Evolutionary conservation across 768 basidiomycete species (phyloP).

Genomic region (Leccinellum rugosiceps): DNA sequence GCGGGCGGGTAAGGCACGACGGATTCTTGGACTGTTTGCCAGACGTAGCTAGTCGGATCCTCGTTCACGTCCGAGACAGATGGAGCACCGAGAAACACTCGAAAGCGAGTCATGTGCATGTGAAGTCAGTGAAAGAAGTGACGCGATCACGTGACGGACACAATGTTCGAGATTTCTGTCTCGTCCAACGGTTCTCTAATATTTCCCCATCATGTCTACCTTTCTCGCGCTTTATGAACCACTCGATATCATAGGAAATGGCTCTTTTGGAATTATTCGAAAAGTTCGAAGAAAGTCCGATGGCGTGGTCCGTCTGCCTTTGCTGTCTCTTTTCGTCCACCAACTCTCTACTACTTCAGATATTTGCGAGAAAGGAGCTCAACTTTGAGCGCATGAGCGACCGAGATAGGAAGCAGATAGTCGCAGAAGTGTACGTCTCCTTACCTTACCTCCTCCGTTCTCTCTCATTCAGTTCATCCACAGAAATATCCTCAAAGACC

Average conservation of each 20-base stretch:
- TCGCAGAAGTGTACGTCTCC: slow-evolving; percentile 88
- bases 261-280: slow-evolving; percentile 95
- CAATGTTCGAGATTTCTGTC: slow-evolving; percentile 27
- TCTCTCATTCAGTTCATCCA: background rate
- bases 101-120: slow-evolving; percentile 33
- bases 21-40: slow-evolving; percentile 36
- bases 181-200: slow-evolving; percentile 6
- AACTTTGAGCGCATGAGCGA: slow-evolving; percentile 98
- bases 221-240: slow-evolving; percentile 82
- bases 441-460: background rate
- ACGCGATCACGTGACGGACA: slow-evolving; percentile 28
- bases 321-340: background rate
- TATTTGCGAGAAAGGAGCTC: slow-evolving; percentile 91
- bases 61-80: slow-evolving; percentile 32
- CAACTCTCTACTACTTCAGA: slow-evolving; percentile 35
- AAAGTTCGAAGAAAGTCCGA: slow-evolving; percentile 87
- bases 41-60: slow-evolving; percentile 38
- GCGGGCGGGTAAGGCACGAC: slow-evolving; percentile 39
- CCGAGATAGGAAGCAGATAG: slow-evolving; percentile 93
- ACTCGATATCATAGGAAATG: slow-evolving; percentile 92
- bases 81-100: slow-evolving; percentile 54
- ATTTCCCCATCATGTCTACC: slow-evolving; percentile 17
- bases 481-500: slow-evolving; percentile 95
- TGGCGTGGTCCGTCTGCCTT: slow-evolving; percentile 59
- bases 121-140: background rate